Evolutionary conservation across 2,329 filamentous ascomycete species (phyloP).

Genomic region (Magnaporthales sp.): DNA sequence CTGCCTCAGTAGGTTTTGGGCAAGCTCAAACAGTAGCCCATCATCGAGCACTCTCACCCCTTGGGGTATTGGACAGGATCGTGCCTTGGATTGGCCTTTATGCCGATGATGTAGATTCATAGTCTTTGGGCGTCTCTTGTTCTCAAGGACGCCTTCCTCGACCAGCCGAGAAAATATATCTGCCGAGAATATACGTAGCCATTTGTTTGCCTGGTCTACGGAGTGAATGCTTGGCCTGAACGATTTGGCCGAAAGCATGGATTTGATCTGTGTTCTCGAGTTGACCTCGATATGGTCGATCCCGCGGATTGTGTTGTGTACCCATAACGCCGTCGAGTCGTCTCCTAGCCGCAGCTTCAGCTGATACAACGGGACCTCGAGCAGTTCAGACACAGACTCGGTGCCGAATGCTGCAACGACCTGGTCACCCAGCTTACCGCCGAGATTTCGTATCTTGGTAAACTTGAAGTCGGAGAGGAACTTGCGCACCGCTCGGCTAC

Average conservation of each 20-base stretch:
- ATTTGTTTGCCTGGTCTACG: conserved; percentile 68
- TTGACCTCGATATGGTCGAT: conserved; percentile 85
- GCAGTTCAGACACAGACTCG: conserved; percentile 67
- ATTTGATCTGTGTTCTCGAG: conserved; percentile 86
- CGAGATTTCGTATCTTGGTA: conserved; percentile 90
- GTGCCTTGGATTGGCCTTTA: conserved; percentile 63
- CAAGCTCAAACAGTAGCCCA: conserved; percentile 61
- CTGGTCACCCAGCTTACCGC: conserved; percentile 87
- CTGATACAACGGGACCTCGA: conserved; percentile 64
- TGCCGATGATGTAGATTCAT: conserved; percentile 79
- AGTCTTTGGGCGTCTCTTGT: conserved; percentile 76
- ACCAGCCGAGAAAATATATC: conserved; percentile 87
- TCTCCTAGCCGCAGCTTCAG: conserved; percentile 72
- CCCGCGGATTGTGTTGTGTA: conserved; percentile 77
- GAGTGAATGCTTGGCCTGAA: conserved; percentile 79
- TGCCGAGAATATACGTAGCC: conserved; percentile 84
- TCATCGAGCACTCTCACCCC: conserved; percentile 64
- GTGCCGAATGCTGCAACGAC: conserved; percentile 74
- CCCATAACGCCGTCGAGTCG: conserved; percentile 69
- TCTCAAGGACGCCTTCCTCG: conserved; percentile 82
- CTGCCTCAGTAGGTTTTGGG: conserved; percentile 68
- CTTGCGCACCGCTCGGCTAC: conserved; percentile 68
- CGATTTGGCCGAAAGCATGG: conserved; percentile 93
- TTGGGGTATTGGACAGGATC: conserved; percentile 66
- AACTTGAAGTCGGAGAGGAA: conserved; percentile 86